phyloP scores from a whole-genome alignment of 2,329 filamentous ascomycete species.

The Talaromyces sp. region DNA sequence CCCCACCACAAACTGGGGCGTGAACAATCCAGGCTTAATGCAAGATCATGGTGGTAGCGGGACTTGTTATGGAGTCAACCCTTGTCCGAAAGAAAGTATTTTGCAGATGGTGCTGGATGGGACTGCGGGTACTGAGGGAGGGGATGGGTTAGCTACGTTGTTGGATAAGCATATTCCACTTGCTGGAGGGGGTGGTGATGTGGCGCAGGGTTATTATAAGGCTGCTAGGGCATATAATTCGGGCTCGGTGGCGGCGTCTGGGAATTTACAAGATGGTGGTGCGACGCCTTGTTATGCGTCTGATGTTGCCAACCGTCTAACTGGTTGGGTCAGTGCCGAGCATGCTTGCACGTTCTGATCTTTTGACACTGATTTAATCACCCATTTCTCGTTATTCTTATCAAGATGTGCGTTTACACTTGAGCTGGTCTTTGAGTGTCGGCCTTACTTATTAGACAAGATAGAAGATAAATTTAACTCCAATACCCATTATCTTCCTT shows the following conservation, averaged over 20 bases:
- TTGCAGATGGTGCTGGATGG: slow-evolving; percentile 27
- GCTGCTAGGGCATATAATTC: slow-evolving; percentile 37
- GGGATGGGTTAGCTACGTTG: not conserved
- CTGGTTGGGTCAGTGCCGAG: slow-evolving; percentile 4
- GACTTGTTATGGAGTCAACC: not conserved
- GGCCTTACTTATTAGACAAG: no score
- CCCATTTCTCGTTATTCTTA: not conserved
- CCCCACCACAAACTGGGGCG: slow-evolving; percentile 35
- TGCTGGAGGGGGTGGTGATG: slow-evolving; percentile 12
- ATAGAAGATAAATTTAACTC: no score
- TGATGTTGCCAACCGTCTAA: slow-evolving; percentile 44
- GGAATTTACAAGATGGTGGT: slow-evolving; percentile 36
- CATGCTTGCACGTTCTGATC: not conserved
- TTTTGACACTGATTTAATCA: not conserved
- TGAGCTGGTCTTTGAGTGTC: not conserved
- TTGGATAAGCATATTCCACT: not conserved
- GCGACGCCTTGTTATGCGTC: slow-evolving; percentile 48
- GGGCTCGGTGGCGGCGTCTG: slow-evolving; percentile 25
- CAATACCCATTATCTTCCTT: no score
- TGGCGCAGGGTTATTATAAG: slow-evolving; percentile 19
- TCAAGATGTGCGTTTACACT: not conserved
- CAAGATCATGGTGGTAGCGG: slow-evolving; percentile 9
- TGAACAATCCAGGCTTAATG: slow-evolving; percentile 40
- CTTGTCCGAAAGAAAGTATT: slow-evolving; percentile 1
- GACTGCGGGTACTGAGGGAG: not conserved